Evolutionary conservation across 148 eudicot genomes (phyloP).

Genomic region (Rheum nobile): DNA sequence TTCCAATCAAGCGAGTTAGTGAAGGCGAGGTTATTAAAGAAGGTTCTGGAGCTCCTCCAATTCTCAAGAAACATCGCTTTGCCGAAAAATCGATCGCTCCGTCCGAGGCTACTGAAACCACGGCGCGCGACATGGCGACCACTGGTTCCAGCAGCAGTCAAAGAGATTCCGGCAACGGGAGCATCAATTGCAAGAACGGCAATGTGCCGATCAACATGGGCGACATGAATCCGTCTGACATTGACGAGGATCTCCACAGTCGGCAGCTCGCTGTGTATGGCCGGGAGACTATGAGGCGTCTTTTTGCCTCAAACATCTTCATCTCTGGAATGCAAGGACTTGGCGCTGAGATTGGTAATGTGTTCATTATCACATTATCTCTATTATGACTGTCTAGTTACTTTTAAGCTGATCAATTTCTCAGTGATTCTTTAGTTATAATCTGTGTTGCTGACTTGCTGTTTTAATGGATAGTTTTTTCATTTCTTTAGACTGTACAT

Average conservation of each 20-base stretch:
- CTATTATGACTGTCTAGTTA: neutral
- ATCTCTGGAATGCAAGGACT: slow-evolving; percentile 86
- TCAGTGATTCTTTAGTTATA: neutral
- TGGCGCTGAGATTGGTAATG: slow-evolving; percentile 76
- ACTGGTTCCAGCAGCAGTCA: slow-evolving; percentile 4
- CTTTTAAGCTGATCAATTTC: neutral
- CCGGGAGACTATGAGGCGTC: slow-evolving; percentile 68
- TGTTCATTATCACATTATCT: neutral
- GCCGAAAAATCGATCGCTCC: slow-evolving; percentile 14
- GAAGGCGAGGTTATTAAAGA: slow-evolving; percentile 39
- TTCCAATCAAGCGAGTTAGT: slow-evolving; percentile 65
- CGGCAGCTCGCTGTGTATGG: slow-evolving; percentile 87
- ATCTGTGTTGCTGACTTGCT: neutral
- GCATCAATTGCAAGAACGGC: neutral
- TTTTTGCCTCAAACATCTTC: slow-evolving; percentile 65
- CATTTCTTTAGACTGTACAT: neutral
- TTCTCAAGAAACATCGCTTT: slow-evolving; percentile 36
- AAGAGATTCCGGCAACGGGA: neutral
- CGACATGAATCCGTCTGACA: slow-evolving; percentile 33
- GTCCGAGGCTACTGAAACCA: slow-evolving; percentile 5
- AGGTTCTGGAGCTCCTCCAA: slow-evolving; percentile 14
- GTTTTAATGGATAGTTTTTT: too few relatives aligned
- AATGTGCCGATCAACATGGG: slow-evolving; percentile 25
- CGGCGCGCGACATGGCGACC: neutral
- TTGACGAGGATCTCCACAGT: slow-evolving; percentile 94